Percentiles rank a stretch among this genome's conserved stretches.
These are phyloP conservation scores for Pseudocercospora pini-densiflorae DNA, from an alignment of 2,329 filamentous ascomycete genomes.

Conservation along the genomic window DNA sequence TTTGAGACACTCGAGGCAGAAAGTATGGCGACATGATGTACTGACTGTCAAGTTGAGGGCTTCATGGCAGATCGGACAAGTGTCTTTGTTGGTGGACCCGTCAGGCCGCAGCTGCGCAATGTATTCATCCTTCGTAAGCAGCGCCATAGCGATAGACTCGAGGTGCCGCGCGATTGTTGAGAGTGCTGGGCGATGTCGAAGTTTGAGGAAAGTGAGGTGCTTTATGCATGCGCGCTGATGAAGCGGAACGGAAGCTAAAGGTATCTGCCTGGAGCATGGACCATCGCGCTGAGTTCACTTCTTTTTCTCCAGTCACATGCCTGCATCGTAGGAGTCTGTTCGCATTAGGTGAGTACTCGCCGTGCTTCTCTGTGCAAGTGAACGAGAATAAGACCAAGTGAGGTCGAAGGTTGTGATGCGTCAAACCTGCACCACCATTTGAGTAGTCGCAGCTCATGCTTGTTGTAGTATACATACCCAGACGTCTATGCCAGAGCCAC, in stretches of 20 bases:
- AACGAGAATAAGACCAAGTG: not conserved
- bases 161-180: too few relatives aligned
- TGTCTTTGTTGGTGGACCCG: not conserved
- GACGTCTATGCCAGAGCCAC: not conserved
- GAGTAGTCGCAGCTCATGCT: not conserved
- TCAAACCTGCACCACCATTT: not conserved
- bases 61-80: not conserved
- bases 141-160: not conserved
- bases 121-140: not conserved
- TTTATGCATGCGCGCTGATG: too few relatives aligned
- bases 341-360: too few relatives aligned
- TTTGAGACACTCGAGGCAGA: not conserved
- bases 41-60: not conserved
- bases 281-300: not conserved
- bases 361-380: too few relatives aligned
- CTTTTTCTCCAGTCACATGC: too few relatives aligned
- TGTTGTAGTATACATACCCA: conserved; percentile 6
- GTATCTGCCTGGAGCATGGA: not conserved
- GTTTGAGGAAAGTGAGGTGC: too few relatives aligned
- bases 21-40: not conserved
- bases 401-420: not conserved
- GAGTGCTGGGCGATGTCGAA: too few relatives aligned
- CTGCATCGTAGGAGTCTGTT: too few relatives aligned
- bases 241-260: not conserved
- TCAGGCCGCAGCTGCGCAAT: not conserved